These are phyloP conservation scores for Albatrellus ellisii DNA, from an alignment of 768 basidiomycete genomes.

Conservation along the genomic window DNA sequence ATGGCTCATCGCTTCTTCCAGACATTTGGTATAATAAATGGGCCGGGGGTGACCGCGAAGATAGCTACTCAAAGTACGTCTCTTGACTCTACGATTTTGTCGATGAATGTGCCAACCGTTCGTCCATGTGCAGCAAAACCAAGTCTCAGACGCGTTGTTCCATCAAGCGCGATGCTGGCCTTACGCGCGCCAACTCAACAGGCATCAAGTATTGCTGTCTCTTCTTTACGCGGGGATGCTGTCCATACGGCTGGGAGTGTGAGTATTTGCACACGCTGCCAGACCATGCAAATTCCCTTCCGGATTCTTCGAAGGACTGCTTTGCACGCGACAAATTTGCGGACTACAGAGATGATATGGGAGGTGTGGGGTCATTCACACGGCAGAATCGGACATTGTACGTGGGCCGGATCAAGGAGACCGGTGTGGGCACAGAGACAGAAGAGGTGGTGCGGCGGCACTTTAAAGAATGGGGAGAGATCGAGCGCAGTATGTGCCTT, in stretches of 20 bases:
- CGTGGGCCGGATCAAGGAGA: conserved; percentile 89
- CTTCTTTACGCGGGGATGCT: conserved; percentile 93
- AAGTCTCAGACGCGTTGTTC: conserved; percentile 90
- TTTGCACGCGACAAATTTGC: conserved; percentile 96
- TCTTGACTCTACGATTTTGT: neutral
- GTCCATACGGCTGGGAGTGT: conserved; percentile 97
- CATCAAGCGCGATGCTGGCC: conserved; percentile 78
- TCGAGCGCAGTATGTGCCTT: conserved; percentile 67
- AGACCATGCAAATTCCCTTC: conserved; percentile 48
- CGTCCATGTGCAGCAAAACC: conserved; percentile 48
- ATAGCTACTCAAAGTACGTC: conserved; percentile 85
- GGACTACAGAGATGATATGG: conserved; percentile 99
- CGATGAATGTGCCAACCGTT: conserved; percentile 6
- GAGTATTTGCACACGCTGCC: conserved; percentile 90
- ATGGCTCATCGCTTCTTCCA: conserved; percentile 17
- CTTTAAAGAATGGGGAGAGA: conserved; percentile 92
- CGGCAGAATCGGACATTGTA: conserved; percentile 91
- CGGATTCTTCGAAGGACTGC: conserved; percentile 92
- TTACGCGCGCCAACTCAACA: conserved; percentile 90
- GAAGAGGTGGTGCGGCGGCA: conserved; percentile 85
- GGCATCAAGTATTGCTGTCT: conserved; percentile 90
- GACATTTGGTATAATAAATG: conserved; percentile 99
- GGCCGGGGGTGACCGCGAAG: conserved; percentile 99
- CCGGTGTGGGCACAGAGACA: conserved; percentile 76
- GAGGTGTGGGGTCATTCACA: conserved; percentile 95